These are phyloP conservation scores for Nicotiana obtusifolia DNA, from an alignment of 257 asterid species.

Conservation along the genomic window DNA sequence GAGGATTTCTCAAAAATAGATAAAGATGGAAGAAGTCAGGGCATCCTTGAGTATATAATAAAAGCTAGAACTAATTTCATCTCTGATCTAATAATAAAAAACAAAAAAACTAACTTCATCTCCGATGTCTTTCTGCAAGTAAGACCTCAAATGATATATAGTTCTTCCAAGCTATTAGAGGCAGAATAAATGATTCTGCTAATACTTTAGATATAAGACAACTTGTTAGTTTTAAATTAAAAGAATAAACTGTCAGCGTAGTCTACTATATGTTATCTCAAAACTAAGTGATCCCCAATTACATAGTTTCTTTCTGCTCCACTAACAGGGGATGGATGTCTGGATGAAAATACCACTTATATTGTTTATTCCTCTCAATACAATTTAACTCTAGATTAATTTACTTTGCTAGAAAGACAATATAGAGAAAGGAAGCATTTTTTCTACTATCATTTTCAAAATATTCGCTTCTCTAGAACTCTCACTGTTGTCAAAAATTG, in stretches of 20 bases:
- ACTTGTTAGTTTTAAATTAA: neutral
- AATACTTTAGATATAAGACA: neutral
- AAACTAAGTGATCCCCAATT: neutral
- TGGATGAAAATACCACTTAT: neutral
- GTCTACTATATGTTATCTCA: neutral
- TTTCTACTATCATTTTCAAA: neutral
- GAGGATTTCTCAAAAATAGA: neutral
- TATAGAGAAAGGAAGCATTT: neutral
- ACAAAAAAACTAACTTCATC: neutral
- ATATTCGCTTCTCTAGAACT: neutral
- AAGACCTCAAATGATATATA: neutral
- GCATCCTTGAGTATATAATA: neutral
- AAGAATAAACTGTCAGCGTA: neutral
- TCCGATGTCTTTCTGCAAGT: neutral
- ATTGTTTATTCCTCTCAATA: neutral
- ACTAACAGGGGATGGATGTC: neutral
- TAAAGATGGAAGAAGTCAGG: neutral
- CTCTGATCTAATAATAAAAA: neutral
- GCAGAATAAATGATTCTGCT: neutral
- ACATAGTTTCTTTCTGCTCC: neutral
- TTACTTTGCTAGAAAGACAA: neutral
- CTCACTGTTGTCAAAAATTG: too few species aligned
- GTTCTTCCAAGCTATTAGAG: neutral
- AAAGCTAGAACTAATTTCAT: neutral
- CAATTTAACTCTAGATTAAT: neutral